These are phyloP conservation scores for Talaromyces thailandensis DNA, from an alignment of 495 filamentous ascomycete species.

Conservation along the genomic window DNA sequence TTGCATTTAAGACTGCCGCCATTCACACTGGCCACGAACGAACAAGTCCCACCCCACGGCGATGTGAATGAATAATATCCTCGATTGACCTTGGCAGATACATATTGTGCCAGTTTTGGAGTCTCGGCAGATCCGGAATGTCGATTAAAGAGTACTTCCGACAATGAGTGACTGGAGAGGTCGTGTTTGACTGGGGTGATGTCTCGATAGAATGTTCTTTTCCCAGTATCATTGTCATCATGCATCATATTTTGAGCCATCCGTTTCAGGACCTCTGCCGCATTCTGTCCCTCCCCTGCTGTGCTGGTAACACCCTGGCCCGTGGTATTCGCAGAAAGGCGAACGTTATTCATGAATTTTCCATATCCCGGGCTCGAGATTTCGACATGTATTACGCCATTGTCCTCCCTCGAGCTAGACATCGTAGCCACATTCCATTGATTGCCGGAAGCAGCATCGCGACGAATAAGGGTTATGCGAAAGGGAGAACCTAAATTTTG, in stretches of 20 bases:
- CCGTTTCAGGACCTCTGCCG: background rate
- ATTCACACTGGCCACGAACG: slow-evolving; percentile 66
- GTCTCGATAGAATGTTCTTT: background rate
- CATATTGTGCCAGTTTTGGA: slow-evolving; percentile 8
- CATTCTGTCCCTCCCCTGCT: slow-evolving; percentile 7
- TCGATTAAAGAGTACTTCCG: slow-evolving; percentile 29
- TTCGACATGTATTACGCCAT: slow-evolving; percentile 46
- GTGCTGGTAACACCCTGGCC: slow-evolving; percentile 21
- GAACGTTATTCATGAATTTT: slow-evolving; percentile 41
- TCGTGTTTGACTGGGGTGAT: background rate
- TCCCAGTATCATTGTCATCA: background rate
- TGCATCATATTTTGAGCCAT: background rate
- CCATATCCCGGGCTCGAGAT: slow-evolving; percentile 54
- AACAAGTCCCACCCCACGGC: slow-evolving; percentile 81
- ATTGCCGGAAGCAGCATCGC: slow-evolving; percentile 65
- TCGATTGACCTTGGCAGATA: slow-evolving; percentile 30
- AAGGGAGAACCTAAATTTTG: slow-evolving; percentile 20
- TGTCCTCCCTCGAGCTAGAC: slow-evolving; percentile 29
- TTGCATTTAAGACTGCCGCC: slow-evolving; percentile 72
- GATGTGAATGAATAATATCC: slow-evolving; percentile 56
- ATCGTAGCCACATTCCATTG: slow-evolving; percentile 90
- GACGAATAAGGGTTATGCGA: slow-evolving; percentile 81
- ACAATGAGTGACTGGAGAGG: slow-evolving; percentile 12
- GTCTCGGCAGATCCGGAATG: slow-evolving; percentile 26
- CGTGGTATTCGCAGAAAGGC: slow-evolving; percentile 22